Conservation (phyloP, 2,329 filamentous ascomycete species). For the Trichoderma lentiforme region DNA sequence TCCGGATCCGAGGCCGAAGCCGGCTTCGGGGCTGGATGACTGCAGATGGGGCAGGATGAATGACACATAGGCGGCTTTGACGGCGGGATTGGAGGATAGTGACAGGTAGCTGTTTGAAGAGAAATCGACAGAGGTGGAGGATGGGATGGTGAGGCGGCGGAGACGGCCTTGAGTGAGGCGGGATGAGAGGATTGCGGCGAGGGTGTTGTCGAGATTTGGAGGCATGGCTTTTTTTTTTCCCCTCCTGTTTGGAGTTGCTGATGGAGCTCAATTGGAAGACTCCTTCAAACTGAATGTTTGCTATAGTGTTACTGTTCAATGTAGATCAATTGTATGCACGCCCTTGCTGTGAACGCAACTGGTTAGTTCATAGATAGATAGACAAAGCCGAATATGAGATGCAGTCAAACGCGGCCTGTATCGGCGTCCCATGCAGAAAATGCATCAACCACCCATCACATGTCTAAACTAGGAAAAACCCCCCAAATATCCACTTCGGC, state of each 20-base stretch:
- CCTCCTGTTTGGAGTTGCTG: background rate
- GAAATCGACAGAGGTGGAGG: conserved; percentile 69
- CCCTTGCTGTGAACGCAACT: background rate
- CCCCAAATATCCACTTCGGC: background rate
- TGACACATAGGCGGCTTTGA: conserved; percentile 63
- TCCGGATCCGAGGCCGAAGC: conserved; percentile 43
- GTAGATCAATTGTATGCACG: background rate
- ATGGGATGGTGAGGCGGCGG: conserved; percentile 53
- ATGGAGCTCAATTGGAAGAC: background rate
- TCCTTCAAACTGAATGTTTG: background rate
- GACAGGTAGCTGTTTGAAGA: conserved; percentile 80
- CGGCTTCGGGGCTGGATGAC: conserved; percentile 13
- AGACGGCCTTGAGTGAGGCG: conserved; percentile 36
- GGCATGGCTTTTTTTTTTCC: background rate
- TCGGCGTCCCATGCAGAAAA: background rate
- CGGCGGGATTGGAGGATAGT: conserved; percentile 50
- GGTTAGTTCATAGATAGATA: background rate
- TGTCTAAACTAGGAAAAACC: background rate
- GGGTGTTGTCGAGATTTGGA: conserved; percentile 28
- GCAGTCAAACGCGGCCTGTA: conserved; percentile 4
- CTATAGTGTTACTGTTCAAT: background rate
- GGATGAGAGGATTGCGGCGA: conserved; percentile 28
- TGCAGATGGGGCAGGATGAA: conserved; percentile 43
- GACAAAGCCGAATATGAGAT: background rate
- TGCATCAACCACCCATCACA: background rate